phyloP scores from a whole-genome alignment of 2,329 filamentous ascomycete genomes.

The Laburnicola sp. region DNA sequence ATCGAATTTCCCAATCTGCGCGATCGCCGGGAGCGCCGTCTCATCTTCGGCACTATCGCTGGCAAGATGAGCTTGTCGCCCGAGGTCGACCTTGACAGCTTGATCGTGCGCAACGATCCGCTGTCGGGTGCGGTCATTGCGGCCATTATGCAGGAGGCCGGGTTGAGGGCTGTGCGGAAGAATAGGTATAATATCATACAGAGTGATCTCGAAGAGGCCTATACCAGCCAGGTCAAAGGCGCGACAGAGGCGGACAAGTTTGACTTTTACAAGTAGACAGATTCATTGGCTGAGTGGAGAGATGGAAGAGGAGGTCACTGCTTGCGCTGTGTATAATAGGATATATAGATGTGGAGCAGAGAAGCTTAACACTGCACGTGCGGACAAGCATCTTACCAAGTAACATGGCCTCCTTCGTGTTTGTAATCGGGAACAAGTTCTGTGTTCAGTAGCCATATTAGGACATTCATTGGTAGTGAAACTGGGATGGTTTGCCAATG shows the following conservation, averaged over 20 bases:
- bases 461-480: too few relatives aligned
- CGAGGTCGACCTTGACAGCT: constrained; percentile 91
- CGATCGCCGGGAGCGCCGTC: constrained; percentile 88
- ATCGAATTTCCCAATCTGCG: constrained; percentile 97
- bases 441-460: too few relatives aligned
- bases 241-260: constrained; percentile 73
- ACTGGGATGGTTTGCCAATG: too few relatives aligned
- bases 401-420: background rate
- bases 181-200: constrained; percentile 99
- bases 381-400: constrained; percentile 1
- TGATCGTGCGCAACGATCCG: constrained; percentile 96
- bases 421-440: background rate
- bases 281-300: background rate
- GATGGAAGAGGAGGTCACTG: background rate
- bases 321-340: constrained; percentile 5
- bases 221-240: constrained; percentile 94
- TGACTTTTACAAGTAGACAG: constrained; percentile 61
- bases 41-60: constrained; percentile 98
- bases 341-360: background rate
- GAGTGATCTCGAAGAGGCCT: constrained; percentile 92
- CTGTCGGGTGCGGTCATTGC: constrained; percentile 94
- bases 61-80: constrained; percentile 95
- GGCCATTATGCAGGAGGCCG: constrained; percentile 98
- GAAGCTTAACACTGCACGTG: background rate
- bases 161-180: constrained; percentile 89